These are phyloP conservation scores for Zygotorulaspora mrakii DNA, from an alignment of 1,139 yeast genomes.

Conservation along the genomic window DNA sequence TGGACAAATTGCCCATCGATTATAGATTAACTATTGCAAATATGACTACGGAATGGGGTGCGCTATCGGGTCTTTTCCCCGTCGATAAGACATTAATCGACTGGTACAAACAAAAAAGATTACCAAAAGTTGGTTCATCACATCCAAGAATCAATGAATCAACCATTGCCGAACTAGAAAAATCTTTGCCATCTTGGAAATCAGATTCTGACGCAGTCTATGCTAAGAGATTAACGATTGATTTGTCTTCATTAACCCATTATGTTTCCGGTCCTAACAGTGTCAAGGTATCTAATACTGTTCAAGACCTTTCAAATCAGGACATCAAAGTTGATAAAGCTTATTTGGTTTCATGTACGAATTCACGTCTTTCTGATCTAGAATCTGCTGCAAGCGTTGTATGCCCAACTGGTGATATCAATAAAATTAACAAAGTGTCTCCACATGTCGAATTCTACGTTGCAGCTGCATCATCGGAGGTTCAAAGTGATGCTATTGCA, in stretches of 20 bases:
- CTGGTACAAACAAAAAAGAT: conserved; percentile 66
- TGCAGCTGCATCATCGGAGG: conserved; percentile 94
- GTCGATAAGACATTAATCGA: conserved; percentile 72
- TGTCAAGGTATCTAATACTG: conserved; percentile 81
- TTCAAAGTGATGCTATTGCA: conserved; percentile 87
- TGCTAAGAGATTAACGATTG: conserved; percentile 82
- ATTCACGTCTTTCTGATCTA: conserved; percentile 87
- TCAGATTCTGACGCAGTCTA: conserved; percentile 79
- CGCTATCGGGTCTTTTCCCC: conserved; percentile 93
- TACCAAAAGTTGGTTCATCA: conserved; percentile 63
- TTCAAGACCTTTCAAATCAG: conserved; percentile 67
- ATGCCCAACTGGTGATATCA: conserved; percentile 31
- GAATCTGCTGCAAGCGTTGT: conserved; percentile 86
- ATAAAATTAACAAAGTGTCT: conserved; percentile 65
- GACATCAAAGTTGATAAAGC: conserved; percentile 86
- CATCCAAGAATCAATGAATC: conserved; percentile 78
- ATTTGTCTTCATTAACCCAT: conserved; percentile 82
- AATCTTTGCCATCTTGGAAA: conserved; percentile 31
- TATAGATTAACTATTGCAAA: conserved; percentile 94
- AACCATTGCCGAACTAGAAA: conserved; percentile 50
- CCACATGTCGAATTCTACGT: conserved; percentile 90
- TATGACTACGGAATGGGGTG: conserved; percentile 99
- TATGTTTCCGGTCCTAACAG: conserved; percentile 95
- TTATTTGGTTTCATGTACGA: conserved; percentile 95
- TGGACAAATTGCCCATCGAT: conserved; percentile 71